Conservation (phyloP, 1,284 basidiomycete genomes). For the Cystobasidium sp. region DNA sequence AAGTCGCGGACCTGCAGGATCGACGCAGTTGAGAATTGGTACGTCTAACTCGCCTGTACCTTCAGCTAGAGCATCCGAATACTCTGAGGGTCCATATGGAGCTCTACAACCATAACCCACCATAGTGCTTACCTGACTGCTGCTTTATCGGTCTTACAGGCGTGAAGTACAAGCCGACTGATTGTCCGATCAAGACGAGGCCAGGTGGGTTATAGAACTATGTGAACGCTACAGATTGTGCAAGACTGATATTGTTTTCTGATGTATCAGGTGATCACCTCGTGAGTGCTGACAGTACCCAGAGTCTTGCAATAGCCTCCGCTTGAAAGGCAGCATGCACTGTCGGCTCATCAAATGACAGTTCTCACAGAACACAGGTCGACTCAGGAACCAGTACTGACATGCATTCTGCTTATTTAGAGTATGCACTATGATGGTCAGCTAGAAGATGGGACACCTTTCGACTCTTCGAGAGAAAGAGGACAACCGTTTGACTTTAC, state of each 20-base stretch:
- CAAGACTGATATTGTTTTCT: too few relatives aligned
- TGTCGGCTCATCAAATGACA: background rate
- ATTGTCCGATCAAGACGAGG: conserved; percentile 20
- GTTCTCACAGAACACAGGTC: background rate
- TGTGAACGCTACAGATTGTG: background rate
- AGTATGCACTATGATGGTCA: conserved; percentile 36
- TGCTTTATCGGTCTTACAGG: background rate
- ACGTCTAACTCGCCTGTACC: background rate
- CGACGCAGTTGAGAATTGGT: conserved; percentile 15
- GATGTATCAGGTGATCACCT: too few relatives aligned
- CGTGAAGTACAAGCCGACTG: conserved; percentile 29
- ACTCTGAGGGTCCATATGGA: background rate
- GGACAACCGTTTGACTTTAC: conserved; percentile 32
- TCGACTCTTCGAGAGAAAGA: conserved; percentile 28
- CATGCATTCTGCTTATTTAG: too few relatives aligned
- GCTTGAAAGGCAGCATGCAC: too few relatives aligned
- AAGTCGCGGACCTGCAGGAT: conserved; percentile 19
- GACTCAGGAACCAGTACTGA: background rate
- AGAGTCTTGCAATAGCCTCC: too few relatives aligned
- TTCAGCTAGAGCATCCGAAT: background rate
- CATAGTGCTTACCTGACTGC: too few relatives aligned
- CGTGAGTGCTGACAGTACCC: too few relatives aligned
- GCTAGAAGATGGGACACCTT: conserved; percentile 19
- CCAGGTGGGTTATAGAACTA: conserved; percentile 10
- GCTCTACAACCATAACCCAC: background rate